phyloP scores from a whole-genome alignment of 2,329 filamentous ascomycete genomes.

The Fusarium sp. region DNA sequence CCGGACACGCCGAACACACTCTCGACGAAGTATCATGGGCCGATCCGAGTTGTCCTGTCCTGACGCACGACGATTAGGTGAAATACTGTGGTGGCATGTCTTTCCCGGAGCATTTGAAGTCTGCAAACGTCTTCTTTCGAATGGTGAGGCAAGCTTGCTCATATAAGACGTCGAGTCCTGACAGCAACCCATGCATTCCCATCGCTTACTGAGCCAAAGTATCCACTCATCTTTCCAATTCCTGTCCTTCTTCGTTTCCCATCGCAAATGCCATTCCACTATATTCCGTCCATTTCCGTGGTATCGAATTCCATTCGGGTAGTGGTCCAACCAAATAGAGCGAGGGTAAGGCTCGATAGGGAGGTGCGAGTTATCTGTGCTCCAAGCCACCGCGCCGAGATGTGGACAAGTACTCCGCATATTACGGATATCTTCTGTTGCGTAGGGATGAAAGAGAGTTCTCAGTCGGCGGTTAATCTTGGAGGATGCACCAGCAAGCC shows the following conservation, averaged over 20 bases:
- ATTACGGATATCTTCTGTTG: accelerated
- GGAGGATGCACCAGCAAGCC: background rate
- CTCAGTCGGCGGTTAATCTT: slow-evolving; percentile 2
- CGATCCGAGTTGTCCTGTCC: background rate
- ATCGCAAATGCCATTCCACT: slow-evolving; percentile 1
- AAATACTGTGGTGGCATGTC: background rate
- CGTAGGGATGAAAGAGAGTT: slow-evolving; percentile 10
- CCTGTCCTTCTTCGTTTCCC: background rate
- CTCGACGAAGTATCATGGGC: slow-evolving; percentile 2
- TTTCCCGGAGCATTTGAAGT: background rate
- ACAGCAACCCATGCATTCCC: slow-evolving; percentile 24
- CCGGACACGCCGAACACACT: background rate
- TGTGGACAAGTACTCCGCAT: slow-evolving; percentile 10
- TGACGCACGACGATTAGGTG: background rate
- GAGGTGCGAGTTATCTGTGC: background rate
- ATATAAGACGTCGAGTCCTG: background rate
- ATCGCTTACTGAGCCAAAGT: slow-evolving; percentile 2
- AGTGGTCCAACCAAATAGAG: slow-evolving; percentile 15
- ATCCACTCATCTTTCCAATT: background rate
- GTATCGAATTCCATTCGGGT: slow-evolving; percentile 27
- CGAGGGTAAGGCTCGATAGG: background rate
- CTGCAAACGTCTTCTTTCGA: background rate
- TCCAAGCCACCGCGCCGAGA: slow-evolving; percentile 11
- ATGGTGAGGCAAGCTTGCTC: background rate
- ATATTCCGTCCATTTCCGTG: background rate